These are phyloP conservation scores for Acanthamoeba lenticulata DNA, from an alignment of 208 protist species.

Conservation along the genomic window DNA sequence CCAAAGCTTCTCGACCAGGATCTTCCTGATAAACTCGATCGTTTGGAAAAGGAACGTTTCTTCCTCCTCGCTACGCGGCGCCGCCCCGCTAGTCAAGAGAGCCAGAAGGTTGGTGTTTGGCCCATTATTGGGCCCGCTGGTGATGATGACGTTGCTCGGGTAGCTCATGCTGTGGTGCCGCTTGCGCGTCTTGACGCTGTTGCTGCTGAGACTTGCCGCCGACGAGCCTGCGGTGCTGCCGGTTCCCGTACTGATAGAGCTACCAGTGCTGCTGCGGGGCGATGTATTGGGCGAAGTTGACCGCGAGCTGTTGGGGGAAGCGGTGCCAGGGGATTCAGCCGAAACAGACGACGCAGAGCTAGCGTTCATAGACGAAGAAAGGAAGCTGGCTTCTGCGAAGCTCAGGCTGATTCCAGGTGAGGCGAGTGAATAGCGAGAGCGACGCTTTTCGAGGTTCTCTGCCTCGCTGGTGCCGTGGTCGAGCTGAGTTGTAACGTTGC, in stretches of 20 bases:
- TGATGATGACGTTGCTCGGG: too few relatives aligned
- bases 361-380: too few relatives aligned
- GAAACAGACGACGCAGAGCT: too few relatives aligned
- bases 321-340: too few relatives aligned
- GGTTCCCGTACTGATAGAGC: neutral
- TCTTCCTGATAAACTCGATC: conserved; percentile 16
- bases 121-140: neutral
- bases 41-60: neutral
- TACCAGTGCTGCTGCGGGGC: neutral
- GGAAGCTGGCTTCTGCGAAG: too few relatives aligned
- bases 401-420: too few relatives aligned
- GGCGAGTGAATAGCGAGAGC: too few relatives aligned
- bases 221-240: neutral
- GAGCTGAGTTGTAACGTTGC: neutral
- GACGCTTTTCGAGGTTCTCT: too few relatives aligned
- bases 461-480: too few relatives aligned
- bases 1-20: conserved; percentile 25
- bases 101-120: neutral
- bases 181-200: neutral
- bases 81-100: neutral
- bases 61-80: neutral
- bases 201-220: neutral
- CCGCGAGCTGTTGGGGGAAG: neutral
- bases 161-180: too few relatives aligned
- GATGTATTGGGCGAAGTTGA: too few relatives aligned